Evolutionary conservation across 1,139 yeast genomes (phyloP), one percentile per base, ranked within the genome.

Genomic region (Scheffersomyces titani): DNA sequence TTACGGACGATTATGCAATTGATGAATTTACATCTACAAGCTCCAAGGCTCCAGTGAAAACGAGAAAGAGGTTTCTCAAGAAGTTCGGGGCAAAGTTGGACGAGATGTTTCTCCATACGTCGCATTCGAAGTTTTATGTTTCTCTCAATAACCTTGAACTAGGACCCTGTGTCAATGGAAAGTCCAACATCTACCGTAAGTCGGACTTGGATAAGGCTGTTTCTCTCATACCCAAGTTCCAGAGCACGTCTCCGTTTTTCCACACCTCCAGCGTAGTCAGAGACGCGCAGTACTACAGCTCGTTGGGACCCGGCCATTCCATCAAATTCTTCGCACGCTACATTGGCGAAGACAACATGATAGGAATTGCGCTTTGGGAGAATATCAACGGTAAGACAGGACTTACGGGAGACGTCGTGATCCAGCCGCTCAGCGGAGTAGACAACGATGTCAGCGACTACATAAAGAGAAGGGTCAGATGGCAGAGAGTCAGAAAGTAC

Each of bases 101-200:
- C 73, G 97, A 92, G 70, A 88, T 91, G 91, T 92, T 91, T 69
- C 75, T 92, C 67, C 80, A 88, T 52, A 88, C 97, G 0, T 85
- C 96, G 1, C 97, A 92, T 72, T 86, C 93, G 56, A 91, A 91
- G 72, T 91, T 92, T 70, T 92, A 92, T 70, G 85, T 88, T 6
- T 87, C 91, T 45, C 84, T 92, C 65, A 92, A 92, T 69, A 84
- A 86, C 59, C 73, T 89, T 18, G 85, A 88, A n/a, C 74, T 90
- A 21, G 97, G 97, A 0, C 96, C 97, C 0, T 92, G 97, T 73
- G 96, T 92, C 53, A 92, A 90, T 77, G 97, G 97, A n/a, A 92
- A 92, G 70, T 89, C 96, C 21, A 92, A 92, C 68, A 67, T 92
- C 52, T 92, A 90, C 70, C 77, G 96, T 20, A 79, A 85, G 52